Evolutionary conservation across 768 basidiomycete species (phyloP).

Genomic region (Daedaleopsis nitida): DNA sequence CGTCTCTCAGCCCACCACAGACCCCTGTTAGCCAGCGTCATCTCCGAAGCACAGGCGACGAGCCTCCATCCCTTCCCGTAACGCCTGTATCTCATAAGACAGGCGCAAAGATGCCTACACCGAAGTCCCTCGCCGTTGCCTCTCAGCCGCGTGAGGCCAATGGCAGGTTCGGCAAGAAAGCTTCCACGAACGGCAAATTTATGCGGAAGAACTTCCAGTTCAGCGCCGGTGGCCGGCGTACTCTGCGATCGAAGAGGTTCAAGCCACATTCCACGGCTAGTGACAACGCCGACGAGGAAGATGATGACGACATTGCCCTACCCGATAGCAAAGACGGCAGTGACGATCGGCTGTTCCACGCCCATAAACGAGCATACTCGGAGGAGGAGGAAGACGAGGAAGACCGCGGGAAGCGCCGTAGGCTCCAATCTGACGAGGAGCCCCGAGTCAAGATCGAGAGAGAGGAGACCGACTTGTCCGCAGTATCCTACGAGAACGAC

Average conservation of each 20-base stretch:
- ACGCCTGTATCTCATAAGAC: conserved; percentile 8
- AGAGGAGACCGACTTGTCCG: conserved; percentile 20
- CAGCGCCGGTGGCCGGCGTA: conserved; percentile 20
- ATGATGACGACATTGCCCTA: not conserved
- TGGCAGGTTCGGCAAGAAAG: conserved; percentile 70
- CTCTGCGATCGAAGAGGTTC: conserved; percentile 6
- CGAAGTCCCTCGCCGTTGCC: conserved; percentile 47
- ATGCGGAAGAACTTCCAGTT: conserved; percentile 37
- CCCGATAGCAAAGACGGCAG: not conserved
- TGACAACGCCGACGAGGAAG: not conserved
- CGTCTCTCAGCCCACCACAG: conserved; percentile 11
- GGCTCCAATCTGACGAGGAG: conserved; percentile 8
- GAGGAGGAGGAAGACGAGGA: conserved; percentile 17
- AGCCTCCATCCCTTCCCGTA: not conserved
- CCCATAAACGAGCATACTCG: conserved; percentile 8
- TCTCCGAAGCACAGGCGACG: conserved; percentile 3
- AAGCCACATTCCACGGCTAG: conserved; percentile 7
- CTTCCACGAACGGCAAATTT: conserved; percentile 46
- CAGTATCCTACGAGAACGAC: conserved; percentile 14
- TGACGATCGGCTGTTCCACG: conserved; percentile 4
- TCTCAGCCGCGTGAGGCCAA: conserved; percentile 64
- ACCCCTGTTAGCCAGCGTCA: conserved; percentile 17
- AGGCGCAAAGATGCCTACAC: conserved; percentile 28
- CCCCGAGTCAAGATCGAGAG: conserved; percentile 16
- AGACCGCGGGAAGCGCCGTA: conserved; percentile 19